These are phyloP conservation scores for Cladorrhinum samala DNA, from an alignment of 495 filamentous ascomycete species.

Conservation along the genomic window DNA sequence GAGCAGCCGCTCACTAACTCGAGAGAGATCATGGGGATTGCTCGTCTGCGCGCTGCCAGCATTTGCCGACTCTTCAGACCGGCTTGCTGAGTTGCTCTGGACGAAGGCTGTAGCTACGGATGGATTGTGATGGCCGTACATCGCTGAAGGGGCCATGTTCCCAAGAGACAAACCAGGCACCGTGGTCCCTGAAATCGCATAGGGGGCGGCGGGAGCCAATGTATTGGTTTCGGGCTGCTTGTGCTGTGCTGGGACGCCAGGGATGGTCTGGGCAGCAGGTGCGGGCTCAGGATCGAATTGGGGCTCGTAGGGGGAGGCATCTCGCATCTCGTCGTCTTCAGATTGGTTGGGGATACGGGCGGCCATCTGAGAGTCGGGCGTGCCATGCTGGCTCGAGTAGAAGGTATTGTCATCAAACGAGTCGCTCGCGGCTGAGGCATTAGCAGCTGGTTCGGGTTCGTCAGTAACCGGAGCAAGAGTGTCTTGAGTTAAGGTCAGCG, in stretches of 20 bases:
- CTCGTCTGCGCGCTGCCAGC: slow-evolving; percentile 30
- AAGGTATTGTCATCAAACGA: slow-evolving; percentile 92
- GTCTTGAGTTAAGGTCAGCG: slow-evolving; percentile 58
- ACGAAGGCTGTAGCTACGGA: slow-evolving; percentile 24
- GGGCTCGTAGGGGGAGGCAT: slow-evolving; percentile 29
- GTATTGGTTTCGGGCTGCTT: slow-evolving; percentile 5
- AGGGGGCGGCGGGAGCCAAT: slow-evolving; percentile 2
- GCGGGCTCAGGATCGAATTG: slow-evolving; percentile 22
- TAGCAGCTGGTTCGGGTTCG: slow-evolving; percentile 52
- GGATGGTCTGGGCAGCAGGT: slow-evolving; percentile 5
- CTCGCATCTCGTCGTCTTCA: slow-evolving; percentile 40
- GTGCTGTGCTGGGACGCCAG: slow-evolving; percentile 8
- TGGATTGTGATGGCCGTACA: slow-evolving; percentile 7
- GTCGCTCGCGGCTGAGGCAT: slow-evolving; percentile 58
- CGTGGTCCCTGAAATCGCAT: slow-evolving; percentile 4
- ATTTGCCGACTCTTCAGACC: slow-evolving; percentile 37
- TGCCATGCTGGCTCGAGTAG: slow-evolving; percentile 73
- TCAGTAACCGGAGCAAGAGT: slow-evolving; percentile 44
- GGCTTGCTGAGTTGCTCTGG: slow-evolving; percentile 33
- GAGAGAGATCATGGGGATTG: slow-evolving; percentile 30
- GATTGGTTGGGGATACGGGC: slow-evolving; percentile 36
- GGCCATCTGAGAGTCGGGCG: slow-evolving; percentile 38
- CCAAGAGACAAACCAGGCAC: slow-evolving; percentile 14
- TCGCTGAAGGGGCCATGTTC: slow-evolving; percentile 7
- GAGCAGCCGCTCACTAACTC: slow-evolving; percentile 28